phyloP scores from a whole-genome alignment of 202 grass and related monocot genomes.

The Elaeis oleifera region DNA sequence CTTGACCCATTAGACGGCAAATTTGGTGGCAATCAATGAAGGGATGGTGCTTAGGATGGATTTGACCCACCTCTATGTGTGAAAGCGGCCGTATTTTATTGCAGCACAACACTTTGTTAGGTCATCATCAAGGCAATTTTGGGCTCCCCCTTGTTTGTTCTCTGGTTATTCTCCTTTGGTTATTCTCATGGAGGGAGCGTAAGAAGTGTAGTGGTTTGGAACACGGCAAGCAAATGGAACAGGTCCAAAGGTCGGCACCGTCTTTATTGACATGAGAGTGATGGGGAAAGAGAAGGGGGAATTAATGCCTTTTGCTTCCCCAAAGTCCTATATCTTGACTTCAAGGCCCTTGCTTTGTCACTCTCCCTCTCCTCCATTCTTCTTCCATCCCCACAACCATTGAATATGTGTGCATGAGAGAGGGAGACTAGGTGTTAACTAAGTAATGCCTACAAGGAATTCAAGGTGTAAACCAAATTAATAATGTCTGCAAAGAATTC shows the following conservation, averaged over 20 bases:
- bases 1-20: too few relatives aligned
- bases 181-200: not conserved
- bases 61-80: not conserved
- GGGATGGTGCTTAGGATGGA: not conserved
- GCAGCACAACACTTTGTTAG: conserved; percentile 8
- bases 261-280: not conserved
- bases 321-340: conserved; percentile 1
- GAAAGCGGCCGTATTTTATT: not conserved
- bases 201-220: not conserved
- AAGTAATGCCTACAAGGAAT: too few relatives aligned
- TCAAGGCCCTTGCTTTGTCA: not conserved
- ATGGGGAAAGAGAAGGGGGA: not conserved
- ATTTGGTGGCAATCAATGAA: not conserved
- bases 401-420: not conserved
- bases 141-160: not conserved
- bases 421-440: too few relatives aligned
- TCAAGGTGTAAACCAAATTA: too few relatives aligned
- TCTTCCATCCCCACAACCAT: not conserved
- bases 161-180: not conserved
- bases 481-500: too few relatives aligned
- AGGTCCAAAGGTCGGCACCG: conserved; percentile 1
- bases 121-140: conserved; percentile 5
- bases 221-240: conserved; percentile 5
- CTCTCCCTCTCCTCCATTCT: not conserved
- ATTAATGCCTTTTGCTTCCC: not conserved